These are phyloP conservation scores for Rutstroemia sp. DNA, from an alignment of 2,329 filamentous ascomycete species.

Conservation along the genomic window DNA sequence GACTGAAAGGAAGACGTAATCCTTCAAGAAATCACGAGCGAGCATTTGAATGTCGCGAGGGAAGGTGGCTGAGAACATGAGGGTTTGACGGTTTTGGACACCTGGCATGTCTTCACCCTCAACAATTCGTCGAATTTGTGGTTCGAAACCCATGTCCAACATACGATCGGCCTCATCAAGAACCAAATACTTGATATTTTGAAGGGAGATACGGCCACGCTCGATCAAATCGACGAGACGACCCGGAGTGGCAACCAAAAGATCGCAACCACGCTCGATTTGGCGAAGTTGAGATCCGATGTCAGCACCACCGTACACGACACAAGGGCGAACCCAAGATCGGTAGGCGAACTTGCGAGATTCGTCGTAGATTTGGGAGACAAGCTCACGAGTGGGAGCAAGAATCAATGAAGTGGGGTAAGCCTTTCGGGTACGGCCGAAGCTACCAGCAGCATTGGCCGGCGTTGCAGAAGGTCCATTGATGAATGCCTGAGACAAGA, in stretches of 20 bases:
- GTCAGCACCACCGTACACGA: constrained; percentile 98
- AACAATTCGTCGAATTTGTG: constrained; percentile 96
- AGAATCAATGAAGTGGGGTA: constrained; percentile 95
- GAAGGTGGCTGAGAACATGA: constrained; percentile 99
- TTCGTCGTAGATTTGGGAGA: constrained; percentile 98
- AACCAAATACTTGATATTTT: constrained; percentile 98
- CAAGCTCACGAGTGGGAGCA: constrained; percentile 94
- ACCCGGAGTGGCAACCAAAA: constrained; percentile 93
- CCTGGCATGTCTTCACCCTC: constrained; percentile 96
- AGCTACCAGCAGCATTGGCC: constrained; percentile 58
- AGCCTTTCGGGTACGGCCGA: constrained; percentile 92
- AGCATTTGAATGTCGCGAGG: constrained; percentile 99
- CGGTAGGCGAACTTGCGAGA: constrained; percentile 97
- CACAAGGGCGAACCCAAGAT: constrained; percentile 96
- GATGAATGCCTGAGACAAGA: constrained; percentile 93
- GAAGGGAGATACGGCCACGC: constrained; percentile 93
- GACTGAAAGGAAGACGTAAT: constrained; percentile 98
- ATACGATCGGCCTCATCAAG: constrained; percentile 62
- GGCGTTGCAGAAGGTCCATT: constrained; percentile 72
- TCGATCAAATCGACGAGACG: constrained; percentile 97
- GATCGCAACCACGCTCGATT: constrained; percentile 95
- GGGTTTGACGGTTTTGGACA: constrained; percentile 80
- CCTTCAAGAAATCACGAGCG: constrained; percentile 95
- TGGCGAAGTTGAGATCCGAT: constrained; percentile 97
- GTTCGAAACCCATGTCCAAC: constrained; percentile 96